Evolutionary conservation across 2,329 filamentous ascomycete species (phyloP), one percentile per base, ranked within the genome.

Genomic region (Epichloe coenophiala): DNA sequence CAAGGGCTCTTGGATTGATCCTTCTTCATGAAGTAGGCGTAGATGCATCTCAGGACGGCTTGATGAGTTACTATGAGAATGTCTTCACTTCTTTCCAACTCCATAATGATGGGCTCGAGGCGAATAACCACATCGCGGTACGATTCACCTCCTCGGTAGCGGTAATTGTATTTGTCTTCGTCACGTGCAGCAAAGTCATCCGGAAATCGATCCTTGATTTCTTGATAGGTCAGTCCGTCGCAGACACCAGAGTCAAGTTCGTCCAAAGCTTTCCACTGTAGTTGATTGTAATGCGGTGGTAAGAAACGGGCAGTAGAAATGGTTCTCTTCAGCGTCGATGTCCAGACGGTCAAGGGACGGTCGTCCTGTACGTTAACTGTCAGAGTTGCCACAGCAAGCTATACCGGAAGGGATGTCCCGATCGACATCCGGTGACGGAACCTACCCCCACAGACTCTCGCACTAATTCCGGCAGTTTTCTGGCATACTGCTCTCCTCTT

Each of bases 141-240:
- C 54, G 87, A 94, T 71, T 98, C 93, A 49, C 93, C 93, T 55
- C 93, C 93, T 5, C 93, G 84, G 69, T 98, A 98, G 51, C 93
- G 88, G 71, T 98, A 98, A 72, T 98, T 97, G 79, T 97, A 97
- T 70, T 98, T 98, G 75, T 98, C 93, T 58, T 95, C 88, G 67
- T 98, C 93, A 55, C 93, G 88, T 36, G 91, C 89, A 47, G 83
- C 81, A 70, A 98, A 98, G 70, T 98, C 93, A 58, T 96, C 90
- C 0, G 93, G 93, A 64, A 88, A 97, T 50, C 78, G 73, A 61
- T 94, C 81, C 61, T 93, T 88, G 63, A 98, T 97, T 64, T 98
- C 86, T 61, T 88, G 87, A 66, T 96, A 96, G 1, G 93, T 98
- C 65, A 97, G 81, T 50, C 91, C 90, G 61, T 98, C 93, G 70